These are phyloP conservation scores for Debaryomyces tyrocola DNA, from an alignment of 805 yeast species.

Conservation along the genomic window DNA sequence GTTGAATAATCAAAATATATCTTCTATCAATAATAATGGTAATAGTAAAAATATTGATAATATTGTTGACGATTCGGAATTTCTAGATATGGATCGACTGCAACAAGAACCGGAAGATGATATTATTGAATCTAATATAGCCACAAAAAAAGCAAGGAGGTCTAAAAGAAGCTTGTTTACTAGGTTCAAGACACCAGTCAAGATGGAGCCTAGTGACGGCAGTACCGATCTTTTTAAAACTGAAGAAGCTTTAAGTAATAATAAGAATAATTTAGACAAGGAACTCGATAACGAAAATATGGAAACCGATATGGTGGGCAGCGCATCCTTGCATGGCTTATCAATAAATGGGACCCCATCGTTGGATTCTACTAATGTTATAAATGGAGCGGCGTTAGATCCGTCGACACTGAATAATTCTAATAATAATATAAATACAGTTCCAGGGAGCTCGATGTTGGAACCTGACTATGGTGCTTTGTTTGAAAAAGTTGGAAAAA, in stretches of 20 bases:
- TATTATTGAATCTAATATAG: conserved; percentile 7
- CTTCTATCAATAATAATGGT: conserved; percentile 1
- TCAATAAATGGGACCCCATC: background rate
- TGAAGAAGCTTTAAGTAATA: conserved; percentile 1
- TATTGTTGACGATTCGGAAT: conserved; percentile 9
- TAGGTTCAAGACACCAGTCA: conserved; percentile 32
- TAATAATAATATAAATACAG: conserved; percentile 1
- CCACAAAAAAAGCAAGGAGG: conserved; percentile 28
- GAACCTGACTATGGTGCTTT: conserved; percentile 46
- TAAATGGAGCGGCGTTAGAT: conserved; percentile 10
- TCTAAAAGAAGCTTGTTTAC: conserved; percentile 38
- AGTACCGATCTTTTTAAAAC: conserved; percentile 1
- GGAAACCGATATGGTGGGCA: background rate
- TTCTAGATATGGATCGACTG: conserved; percentile 19
- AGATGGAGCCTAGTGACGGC: conserved; percentile 9
- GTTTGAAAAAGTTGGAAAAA: conserved; percentile 43
- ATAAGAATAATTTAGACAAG: background rate
- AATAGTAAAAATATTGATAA: conserved; percentile 1
- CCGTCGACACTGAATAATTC: conserved; percentile 16
- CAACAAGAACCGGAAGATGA: conserved; percentile 21
- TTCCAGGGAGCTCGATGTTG: conserved; percentile 7
- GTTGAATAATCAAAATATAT: background rate
- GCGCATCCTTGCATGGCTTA: background rate
- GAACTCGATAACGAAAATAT: background rate
- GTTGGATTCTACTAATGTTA: background rate